phyloP scores from a whole-genome alignment of 2,329 filamentous ascomycete genomes.

The Clarireedia monteithiana region DNA sequence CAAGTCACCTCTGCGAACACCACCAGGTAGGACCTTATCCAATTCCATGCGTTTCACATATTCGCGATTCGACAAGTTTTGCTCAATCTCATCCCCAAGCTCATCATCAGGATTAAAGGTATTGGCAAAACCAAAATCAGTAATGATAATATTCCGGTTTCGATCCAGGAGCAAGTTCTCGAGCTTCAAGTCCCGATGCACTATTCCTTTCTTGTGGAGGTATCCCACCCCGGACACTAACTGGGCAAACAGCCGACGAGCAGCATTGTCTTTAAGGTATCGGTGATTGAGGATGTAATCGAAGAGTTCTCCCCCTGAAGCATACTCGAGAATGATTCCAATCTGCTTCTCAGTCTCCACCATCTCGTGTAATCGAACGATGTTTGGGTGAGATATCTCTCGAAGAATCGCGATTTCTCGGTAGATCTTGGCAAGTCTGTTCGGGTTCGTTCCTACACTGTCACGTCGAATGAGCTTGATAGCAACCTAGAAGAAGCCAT shows the following conservation, averaged over 20 bases:
- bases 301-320: slow-evolving; percentile 93
- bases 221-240: slow-evolving; percentile 95
- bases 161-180: slow-evolving; percentile 93
- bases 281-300: slow-evolving; percentile 97
- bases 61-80: slow-evolving; percentile 78
- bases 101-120: slow-evolving; percentile 89
- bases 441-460: slow-evolving; percentile 79
- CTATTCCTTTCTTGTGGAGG: slow-evolving; percentile 96
- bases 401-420: slow-evolving; percentile 89
- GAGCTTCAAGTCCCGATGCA: slow-evolving; percentile 92
- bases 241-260: slow-evolving; percentile 87
- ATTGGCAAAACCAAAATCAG: slow-evolving; percentile 98
- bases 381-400: slow-evolving; percentile 88
- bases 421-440: slow-evolving; percentile 89
- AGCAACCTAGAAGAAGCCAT: slow-evolving; percentile 56
- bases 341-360: slow-evolving; percentile 96
- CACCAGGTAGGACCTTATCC: slow-evolving; percentile 68
- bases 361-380: slow-evolving; percentile 95
- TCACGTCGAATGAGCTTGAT: slow-evolving; percentile 97
- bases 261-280: slow-evolving; percentile 89
- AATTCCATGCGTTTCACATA: slow-evolving; percentile 82
- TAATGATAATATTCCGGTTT: slow-evolving; percentile 99
- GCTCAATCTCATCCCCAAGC: slow-evolving; percentile 81
- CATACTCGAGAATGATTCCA: slow-evolving; percentile 96
- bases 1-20: slow-evolving; percentile 77